These are phyloP conservation scores for Fusarium chaquense DNA, from an alignment of 2,329 filamentous ascomycete genomes.

Conservation along the genomic window DNA sequence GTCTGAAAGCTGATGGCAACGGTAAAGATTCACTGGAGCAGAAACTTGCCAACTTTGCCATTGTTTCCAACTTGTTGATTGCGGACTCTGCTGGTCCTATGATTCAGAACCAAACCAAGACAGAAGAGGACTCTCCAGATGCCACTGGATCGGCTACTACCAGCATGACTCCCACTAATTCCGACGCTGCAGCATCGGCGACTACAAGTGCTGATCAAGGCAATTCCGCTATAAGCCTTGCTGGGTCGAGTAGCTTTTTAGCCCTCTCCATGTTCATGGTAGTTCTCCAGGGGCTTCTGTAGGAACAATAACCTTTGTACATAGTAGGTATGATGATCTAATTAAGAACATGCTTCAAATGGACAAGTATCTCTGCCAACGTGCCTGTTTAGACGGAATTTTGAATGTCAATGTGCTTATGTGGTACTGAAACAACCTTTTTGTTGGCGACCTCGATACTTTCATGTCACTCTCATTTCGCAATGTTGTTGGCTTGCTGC, in stretches of 20 bases:
- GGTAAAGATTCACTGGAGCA: slow-evolving; percentile 13
- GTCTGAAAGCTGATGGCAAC: neutral
- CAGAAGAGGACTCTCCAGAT: neutral
- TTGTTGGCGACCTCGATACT: neutral
- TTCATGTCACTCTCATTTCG: neutral
- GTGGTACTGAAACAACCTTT: neutral
- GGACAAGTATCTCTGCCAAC: neutral
- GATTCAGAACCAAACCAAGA: neutral
- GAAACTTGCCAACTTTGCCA: slow-evolving; percentile 7
- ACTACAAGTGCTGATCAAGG: neutral
- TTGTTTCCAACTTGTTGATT: slow-evolving; percentile 23
- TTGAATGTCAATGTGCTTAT: neutral
- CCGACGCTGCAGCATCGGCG: neutral
- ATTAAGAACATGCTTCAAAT: too few species aligned
- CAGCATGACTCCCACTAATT: neutral
- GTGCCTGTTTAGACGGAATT: neutral
- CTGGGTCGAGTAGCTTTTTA: neutral
- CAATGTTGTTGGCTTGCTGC: neutral
- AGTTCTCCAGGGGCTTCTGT: neutral
- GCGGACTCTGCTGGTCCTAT: neutral
- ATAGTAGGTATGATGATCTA: neutral
- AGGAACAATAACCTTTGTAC: neutral
- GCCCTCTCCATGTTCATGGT: neutral
- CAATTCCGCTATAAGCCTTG: neutral
- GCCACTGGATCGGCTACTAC: slow-evolving; percentile 1